A percentile compares a stretch with the other conserved stretches of the same genome.
phyloP scores from a whole-genome alignment of 805 yeast species.

The Teunomyces funiuensis region DNA sequence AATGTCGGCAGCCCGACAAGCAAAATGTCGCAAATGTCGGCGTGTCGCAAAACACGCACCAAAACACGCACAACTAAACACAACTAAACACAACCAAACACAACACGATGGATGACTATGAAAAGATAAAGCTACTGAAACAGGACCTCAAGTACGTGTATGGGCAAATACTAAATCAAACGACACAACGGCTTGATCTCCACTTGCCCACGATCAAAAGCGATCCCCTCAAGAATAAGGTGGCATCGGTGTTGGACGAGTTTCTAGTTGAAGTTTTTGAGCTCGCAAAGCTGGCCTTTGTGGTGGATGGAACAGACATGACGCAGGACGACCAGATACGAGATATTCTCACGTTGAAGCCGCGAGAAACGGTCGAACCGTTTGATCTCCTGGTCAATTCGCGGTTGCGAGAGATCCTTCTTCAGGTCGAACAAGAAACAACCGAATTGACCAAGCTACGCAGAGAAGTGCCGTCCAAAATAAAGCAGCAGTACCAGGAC shows the following conservation, averaged over 20 bases:
- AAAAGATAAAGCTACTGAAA: slow-evolving; percentile 47
- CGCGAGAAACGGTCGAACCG: slow-evolving; percentile 56
- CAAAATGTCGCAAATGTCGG: slow-evolving; percentile 1
- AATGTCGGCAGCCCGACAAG: not conserved
- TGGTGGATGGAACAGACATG: slow-evolving; percentile 50
- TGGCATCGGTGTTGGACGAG: slow-evolving; percentile 42
- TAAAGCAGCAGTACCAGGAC: slow-evolving; percentile 37
- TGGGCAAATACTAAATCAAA: slow-evolving; percentile 40
- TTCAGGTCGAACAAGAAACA: slow-evolving; percentile 62
- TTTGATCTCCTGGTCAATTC: slow-evolving; percentile 67
- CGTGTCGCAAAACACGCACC: too few species aligned
- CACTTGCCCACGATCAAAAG: slow-evolving; percentile 45
- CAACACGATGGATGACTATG: slow-evolving; percentile 21
- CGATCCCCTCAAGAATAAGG: slow-evolving; percentile 44
- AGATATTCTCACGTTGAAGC: slow-evolving; percentile 23
- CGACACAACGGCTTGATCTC: slow-evolving; percentile 45
- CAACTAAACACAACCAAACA: not conserved
- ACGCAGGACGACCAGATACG: slow-evolving; percentile 10
- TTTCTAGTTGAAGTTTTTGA: slow-evolving; percentile 57
- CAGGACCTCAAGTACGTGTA: slow-evolving; percentile 55
- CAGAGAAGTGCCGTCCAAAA: slow-evolving; percentile 47
- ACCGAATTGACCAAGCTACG: slow-evolving; percentile 56
- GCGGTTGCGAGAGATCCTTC: slow-evolving; percentile 53
- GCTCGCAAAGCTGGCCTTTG: slow-evolving; percentile 52
- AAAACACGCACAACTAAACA: not conserved